Base-by-base conservation (phyloP, 2,329 filamentous ascomycete genomes). In the Cercospora canescens region DNA sequence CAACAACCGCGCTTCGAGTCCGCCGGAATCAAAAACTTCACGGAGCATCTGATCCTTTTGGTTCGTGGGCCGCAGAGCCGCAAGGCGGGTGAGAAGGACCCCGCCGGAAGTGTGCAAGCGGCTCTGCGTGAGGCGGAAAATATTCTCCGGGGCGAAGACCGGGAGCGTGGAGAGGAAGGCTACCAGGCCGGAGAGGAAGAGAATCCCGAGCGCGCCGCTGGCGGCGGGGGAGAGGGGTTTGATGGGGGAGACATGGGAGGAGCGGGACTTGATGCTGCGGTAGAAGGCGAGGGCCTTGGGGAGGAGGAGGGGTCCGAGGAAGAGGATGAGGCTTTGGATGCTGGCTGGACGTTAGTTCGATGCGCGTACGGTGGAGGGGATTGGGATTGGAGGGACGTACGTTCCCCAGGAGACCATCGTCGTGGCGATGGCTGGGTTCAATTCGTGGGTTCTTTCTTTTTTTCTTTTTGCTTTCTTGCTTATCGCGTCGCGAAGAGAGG, bases 21-120 rank as follows among this genome's bases (percentile, higher is more conserved):
- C 74, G 7, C 74, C 75, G 2, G 86, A 89, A 71, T 87, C 85
- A 75, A 98, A 89, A 72, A 89, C 89, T 28, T 82, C 80, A 60
- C 88, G 86, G 9, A 98, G 84, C 26, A 84, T 79, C 59, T 87
- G 82, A 79, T 98, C 94, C 12, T 77, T 66, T 0, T 79, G 69
- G 0, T 87, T 89, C 2, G 92, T 82, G 0, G 85, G 81, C 0
- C 89, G 86, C 1, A 89, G 75, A 1, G 84, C 78, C 4, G 84
- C 79, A 9, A 98, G 85, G 16, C 94, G 91, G 66, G 86, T 88
- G 79, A 97, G 95, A 67, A 98, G 85, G 35, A 96, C 89, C 75
- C 94, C 91, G 48, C 87, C 89, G n/a, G 93, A 89, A 48, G 91
- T 94, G 74, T 93, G 91, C 18, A 98, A 87, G 35, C 94, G 91